These are phyloP conservation scores for Pseudogymnoascus sp. DNA, from an alignment of 2,329 filamentous ascomycete genomes.

Conservation along the genomic window DNA sequence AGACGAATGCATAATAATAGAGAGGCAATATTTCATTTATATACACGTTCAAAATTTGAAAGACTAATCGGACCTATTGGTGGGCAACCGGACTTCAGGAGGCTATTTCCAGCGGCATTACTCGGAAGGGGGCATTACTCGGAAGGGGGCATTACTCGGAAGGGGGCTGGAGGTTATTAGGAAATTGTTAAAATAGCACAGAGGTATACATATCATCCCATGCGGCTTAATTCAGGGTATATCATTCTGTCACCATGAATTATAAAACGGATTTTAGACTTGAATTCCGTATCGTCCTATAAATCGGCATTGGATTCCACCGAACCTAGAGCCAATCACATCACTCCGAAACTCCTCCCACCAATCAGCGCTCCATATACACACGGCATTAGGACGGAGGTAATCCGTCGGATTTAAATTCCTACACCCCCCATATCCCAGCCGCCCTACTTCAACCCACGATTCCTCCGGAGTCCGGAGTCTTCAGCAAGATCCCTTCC, in stretches of 20 bases:
- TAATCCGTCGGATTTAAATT: background rate
- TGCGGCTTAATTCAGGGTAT: background rate
- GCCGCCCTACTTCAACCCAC: background rate
- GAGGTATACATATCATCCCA: background rate
- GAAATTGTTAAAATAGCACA: background rate
- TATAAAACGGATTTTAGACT: background rate
- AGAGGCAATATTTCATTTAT: background rate
- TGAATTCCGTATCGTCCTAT: background rate
- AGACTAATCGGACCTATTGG: background rate
- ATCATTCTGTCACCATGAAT: background rate
- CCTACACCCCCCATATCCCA: background rate
- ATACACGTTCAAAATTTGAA: background rate
- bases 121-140: background rate
- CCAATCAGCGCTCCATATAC: background rate
- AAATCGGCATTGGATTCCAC: background rate
- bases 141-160: background rate
- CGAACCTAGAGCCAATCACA: background rate
- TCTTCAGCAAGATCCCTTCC: background rate
- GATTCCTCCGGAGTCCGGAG: background rate
- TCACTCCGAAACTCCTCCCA: background rate
- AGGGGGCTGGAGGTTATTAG: background rate
- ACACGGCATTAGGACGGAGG: background rate
- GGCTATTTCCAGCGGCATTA: background rate
- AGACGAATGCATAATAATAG: background rate
- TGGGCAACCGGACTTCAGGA: background rate